phyloP scores from a whole-genome alignment of 148 eudicot species.

The Rhododendron molle region DNA sequence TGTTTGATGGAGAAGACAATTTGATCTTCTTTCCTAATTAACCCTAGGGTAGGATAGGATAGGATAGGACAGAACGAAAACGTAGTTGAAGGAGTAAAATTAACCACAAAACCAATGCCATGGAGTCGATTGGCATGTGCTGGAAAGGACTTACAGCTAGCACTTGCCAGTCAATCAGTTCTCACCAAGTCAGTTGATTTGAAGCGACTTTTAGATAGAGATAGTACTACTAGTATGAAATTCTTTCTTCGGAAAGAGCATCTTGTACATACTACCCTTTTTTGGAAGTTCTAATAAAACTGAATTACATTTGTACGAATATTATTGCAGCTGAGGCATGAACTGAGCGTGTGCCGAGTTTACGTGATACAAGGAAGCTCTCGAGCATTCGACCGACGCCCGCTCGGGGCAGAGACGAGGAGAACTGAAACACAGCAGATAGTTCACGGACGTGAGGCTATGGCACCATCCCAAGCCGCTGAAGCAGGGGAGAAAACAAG shows the following conservation, averaged over 20 bases:
- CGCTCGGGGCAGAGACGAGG: conserved; percentile 17
- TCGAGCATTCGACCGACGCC: conserved; percentile 66
- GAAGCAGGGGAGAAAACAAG: conserved; percentile 5
- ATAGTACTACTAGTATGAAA: too few species aligned
- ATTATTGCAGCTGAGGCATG: conserved; percentile 52
- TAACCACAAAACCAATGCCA: neutral
- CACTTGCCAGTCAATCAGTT: neutral
- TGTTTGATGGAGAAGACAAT: too few species aligned
- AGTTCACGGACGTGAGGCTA: neutral
- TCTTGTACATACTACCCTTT: too few species aligned
- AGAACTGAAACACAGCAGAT: neutral
- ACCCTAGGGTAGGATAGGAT: too few species aligned
- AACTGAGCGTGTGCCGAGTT: conserved; percentile 56
- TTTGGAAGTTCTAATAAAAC: neutral
- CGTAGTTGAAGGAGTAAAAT: too few species aligned
- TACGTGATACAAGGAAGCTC: conserved; percentile 52
- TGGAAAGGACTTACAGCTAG: too few species aligned
- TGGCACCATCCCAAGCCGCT: neutral
- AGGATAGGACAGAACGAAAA: too few species aligned
- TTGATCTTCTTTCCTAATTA: too few species aligned
- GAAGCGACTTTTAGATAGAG: neutral
- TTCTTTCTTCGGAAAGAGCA: too few species aligned
- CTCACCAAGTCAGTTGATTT: too few species aligned
- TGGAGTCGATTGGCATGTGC: neutral
- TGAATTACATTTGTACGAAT: neutral